Evolutionary conservation across 345 rosid genomes (phyloP).

Genomic region (Nephelium lappaceum): DNA sequence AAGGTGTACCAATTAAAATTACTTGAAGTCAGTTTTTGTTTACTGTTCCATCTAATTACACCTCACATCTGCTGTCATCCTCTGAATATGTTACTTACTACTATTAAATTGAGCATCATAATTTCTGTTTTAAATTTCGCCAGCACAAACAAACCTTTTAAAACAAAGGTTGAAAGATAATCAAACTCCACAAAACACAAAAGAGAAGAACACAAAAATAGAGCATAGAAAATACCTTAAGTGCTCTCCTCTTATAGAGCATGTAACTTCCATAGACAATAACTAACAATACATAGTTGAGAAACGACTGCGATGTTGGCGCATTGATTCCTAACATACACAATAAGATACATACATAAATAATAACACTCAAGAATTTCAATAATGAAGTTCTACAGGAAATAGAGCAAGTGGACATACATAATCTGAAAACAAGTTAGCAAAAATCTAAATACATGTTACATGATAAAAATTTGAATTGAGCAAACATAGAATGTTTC

Average conservation of each 20-base stretch:
- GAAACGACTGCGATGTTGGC: constrained; percentile 54
- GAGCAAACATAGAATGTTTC: background rate
- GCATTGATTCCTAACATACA: constrained; percentile 44
- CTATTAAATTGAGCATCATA: background rate
- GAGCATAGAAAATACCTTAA: constrained; percentile 36
- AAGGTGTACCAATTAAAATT: too few relatives aligned
- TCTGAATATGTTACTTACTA: background rate
- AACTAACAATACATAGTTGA: constrained; percentile 48
- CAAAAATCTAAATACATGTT: background rate
- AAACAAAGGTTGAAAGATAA: background rate
- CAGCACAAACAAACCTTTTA: background rate
- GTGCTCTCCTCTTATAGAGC: constrained; percentile 36
- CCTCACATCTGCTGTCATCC: background rate
- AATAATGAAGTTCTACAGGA: background rate
- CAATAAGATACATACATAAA: background rate
- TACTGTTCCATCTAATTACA: background rate
- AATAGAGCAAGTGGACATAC: background rate
- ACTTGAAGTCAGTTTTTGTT: too few relatives aligned
- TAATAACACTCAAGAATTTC: background rate
- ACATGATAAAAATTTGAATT: background rate
- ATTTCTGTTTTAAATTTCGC: background rate
- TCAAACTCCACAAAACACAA: background rate
- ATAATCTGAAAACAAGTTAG: background rate
- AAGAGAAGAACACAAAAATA: background rate
- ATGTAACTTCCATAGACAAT: constrained; percentile 42